Evolutionary conservation across 2,329 filamentous ascomycete genomes (phyloP).

Genomic region (Pseudogymnoascus verrucosus): DNA sequence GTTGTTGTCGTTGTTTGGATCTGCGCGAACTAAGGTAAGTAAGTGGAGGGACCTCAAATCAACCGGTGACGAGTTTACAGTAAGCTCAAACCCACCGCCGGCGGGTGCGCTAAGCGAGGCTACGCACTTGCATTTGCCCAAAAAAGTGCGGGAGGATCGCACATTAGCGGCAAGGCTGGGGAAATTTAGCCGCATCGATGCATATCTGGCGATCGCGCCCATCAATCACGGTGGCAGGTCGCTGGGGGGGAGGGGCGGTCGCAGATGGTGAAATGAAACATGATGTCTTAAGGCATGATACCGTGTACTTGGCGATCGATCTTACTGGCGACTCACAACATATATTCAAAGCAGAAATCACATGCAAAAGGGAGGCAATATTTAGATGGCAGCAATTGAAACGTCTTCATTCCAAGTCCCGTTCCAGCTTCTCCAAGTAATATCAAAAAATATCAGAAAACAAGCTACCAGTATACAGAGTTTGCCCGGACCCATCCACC

Average conservation of each 20-base stretch:
- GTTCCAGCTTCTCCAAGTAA: background rate
- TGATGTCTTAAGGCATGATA: background rate
- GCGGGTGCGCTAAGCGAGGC: background rate
- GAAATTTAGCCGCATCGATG: background rate
- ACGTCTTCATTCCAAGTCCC: background rate
- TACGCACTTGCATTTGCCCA: background rate
- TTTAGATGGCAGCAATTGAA: background rate
- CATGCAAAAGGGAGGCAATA: background rate
- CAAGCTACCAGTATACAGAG: background rate
- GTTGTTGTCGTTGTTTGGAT: background rate
- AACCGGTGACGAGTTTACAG: background rate
- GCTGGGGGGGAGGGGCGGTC: background rate
- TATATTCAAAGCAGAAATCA: background rate
- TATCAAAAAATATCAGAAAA: slow-evolving; percentile 1
- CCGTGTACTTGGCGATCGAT: background rate
- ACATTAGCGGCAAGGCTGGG: background rate
- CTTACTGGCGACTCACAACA: background rate
- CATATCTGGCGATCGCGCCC: background rate
- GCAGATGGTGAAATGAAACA: background rate
- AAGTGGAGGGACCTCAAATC: background rate
- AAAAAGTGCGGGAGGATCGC: background rate
- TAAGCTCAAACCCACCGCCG: background rate
- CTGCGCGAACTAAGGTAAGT: background rate
- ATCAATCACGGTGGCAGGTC: background rate
- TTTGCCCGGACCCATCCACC: background rate